phyloP scores from a whole-genome alignment of 1,284 basidiomycete species.

The Apiotrichum domesticum region DNA sequence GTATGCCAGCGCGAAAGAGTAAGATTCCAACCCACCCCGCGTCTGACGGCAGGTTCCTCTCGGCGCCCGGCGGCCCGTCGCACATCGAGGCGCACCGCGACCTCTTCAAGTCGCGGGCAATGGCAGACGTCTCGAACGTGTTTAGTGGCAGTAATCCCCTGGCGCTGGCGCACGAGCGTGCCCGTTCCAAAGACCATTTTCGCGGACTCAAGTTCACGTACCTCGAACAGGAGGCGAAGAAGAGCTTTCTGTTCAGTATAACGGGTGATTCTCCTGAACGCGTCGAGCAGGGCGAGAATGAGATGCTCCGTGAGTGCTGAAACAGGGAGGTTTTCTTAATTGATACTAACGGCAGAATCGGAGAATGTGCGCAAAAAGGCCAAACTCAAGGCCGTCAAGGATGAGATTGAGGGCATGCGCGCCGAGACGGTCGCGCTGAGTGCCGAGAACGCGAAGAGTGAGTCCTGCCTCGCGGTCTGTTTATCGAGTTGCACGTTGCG shows the following conservation, averaged over 20 bases:
- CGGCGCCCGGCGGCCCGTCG: constrained; percentile 10
- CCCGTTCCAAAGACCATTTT: constrained; percentile 54
- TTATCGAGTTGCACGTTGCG: too few species aligned
- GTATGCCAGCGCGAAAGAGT: constrained; percentile 1
- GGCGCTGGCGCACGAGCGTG: constrained; percentile 36
- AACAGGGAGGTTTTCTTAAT: neutral
- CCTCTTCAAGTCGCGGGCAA: constrained; percentile 29
- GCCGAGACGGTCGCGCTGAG: constrained; percentile 52
- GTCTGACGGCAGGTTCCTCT: constrained; percentile 1
- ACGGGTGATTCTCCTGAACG: constrained; percentile 69
- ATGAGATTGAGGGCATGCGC: constrained; percentile 57
- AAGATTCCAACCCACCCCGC: neutral
- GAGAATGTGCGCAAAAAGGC: constrained; percentile 66
- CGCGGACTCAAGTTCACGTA: constrained; percentile 80
- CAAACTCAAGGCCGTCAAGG: constrained; percentile 59
- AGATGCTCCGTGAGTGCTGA: constrained; percentile 48
- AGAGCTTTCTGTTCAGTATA: constrained; percentile 74
- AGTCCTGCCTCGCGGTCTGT: constrained; percentile 5
- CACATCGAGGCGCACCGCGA: constrained; percentile 29
- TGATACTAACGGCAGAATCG: constrained; percentile 42
- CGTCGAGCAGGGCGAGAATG: constrained; percentile 67
- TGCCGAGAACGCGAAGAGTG: constrained; percentile 31
- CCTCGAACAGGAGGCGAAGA: constrained; percentile 78
- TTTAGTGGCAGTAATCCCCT: constrained; percentile 35
- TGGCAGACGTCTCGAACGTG: constrained; percentile 26